Evolutionary conservation across 2,329 filamentous ascomycete genomes (phyloP).

Genomic region (Aspergillus novofumigatus): DNA sequence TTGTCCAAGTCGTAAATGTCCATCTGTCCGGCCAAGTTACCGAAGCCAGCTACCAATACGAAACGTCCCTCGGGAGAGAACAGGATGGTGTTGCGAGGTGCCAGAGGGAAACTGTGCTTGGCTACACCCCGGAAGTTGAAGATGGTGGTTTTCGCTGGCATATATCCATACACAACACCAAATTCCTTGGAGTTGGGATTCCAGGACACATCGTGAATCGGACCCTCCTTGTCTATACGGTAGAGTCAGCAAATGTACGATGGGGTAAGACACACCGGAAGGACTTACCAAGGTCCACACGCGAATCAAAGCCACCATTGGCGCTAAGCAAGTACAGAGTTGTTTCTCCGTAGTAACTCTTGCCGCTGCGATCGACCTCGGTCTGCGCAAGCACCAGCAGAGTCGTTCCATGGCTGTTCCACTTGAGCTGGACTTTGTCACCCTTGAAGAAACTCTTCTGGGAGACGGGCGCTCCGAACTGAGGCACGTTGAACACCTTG

Average conservation of each 20-base stretch:
- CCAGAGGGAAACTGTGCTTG: conserved; percentile 80
- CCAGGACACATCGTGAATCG: conserved; percentile 98
- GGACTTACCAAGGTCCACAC: conserved; percentile 65
- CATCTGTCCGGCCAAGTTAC: conserved; percentile 95
- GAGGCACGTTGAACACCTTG: conserved; percentile 89
- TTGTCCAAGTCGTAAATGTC: conserved; percentile 96
- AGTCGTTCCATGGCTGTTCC: conserved; percentile 89
- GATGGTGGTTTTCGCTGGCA: conserved; percentile 98
- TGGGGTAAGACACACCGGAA: neutral
- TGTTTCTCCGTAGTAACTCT: conserved; percentile 99
- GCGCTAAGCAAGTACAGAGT: conserved; percentile 93
- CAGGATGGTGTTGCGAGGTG: conserved; percentile 86
- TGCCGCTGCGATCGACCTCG: conserved; percentile 95
- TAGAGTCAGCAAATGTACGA: conserved; percentile 9
- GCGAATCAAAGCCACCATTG: conserved; percentile 86
- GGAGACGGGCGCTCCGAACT: conserved; percentile 77
- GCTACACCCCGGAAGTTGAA: conserved; percentile 86
- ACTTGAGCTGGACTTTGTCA: conserved; percentile 97
- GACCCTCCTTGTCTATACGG: conserved; percentile 79
- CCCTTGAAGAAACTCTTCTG: conserved; percentile 99
- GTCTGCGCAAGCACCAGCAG: conserved; percentile 94
- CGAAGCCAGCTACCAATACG: conserved; percentile 90
- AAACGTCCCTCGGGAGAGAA: conserved; percentile 95
- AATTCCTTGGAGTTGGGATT: conserved; percentile 97
- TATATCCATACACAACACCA: conserved; percentile 94